Conservation (phyloP, 441 rosid genomes). For the Syzygium syzygioides region DNA sequence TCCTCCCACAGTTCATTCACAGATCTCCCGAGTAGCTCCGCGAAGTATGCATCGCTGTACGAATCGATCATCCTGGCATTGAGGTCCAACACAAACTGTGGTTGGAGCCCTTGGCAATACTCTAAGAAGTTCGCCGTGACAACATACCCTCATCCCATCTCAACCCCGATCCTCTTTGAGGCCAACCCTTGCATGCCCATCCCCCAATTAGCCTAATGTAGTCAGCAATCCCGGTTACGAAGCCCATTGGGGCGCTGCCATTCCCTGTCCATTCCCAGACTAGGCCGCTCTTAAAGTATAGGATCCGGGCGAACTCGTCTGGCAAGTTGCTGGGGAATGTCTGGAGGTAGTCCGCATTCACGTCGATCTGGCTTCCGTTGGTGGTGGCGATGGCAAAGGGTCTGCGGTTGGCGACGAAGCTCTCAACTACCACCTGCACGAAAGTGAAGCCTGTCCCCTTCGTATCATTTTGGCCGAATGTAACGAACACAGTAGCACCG, state of each 20-base stretch:
- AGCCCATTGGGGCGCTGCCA: too few relatives aligned
- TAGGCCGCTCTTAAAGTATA: too few relatives aligned
- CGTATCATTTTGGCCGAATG: neutral
- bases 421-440: neutral
- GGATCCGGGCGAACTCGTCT: too few relatives aligned
- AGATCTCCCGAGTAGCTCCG: neutral
- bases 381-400: neutral
- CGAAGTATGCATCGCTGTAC: neutral
- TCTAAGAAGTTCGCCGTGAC: neutral
- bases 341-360: neutral
- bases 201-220: neutral
- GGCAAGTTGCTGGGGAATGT: neutral
- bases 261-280: too few relatives aligned
- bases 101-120: neutral
- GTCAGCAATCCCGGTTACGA: neutral
- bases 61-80: neutral
- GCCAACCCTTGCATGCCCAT: neutral
- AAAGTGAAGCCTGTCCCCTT: neutral
- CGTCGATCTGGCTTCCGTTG: neutral
- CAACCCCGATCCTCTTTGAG: neutral
- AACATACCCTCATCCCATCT: neutral
- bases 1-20: neutral
- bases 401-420: neutral
- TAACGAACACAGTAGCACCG: fast-evolving
- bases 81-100: neutral